Conservation (phyloP, 2,329 filamentous ascomycete genomes). For the Ceratocystis variospora region DNA sequence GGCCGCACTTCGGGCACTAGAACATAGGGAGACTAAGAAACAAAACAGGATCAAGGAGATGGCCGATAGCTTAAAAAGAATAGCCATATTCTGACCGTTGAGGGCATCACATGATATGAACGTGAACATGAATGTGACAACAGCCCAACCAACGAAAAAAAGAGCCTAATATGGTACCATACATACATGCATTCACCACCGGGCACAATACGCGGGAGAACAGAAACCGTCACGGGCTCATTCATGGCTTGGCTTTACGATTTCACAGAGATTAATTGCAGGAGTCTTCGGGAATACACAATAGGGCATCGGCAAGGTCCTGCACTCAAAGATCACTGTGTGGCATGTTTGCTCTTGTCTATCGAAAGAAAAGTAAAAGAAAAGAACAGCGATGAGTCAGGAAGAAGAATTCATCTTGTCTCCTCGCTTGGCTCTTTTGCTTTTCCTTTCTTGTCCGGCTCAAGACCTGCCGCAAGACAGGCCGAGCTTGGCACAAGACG, state of each 20-base stretch:
- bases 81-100: too few species aligned
- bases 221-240: too few species aligned
- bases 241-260: background rate
- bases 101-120: too few species aligned
- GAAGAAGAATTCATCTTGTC: background rate
- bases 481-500: constrained; percentile 19
- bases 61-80: too few species aligned
- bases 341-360: constrained; percentile 16
- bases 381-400: background rate
- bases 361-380: constrained; percentile 1
- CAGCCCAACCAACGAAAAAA: background rate
- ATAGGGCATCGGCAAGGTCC: constrained; percentile 15
- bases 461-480: constrained; percentile 13
- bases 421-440: background rate
- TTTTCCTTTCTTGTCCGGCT: constrained; percentile 12
- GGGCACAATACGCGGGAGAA: too few species aligned
- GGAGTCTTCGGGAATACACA: constrained; percentile 12
- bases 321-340: constrained; percentile 20
- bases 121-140: background rate
- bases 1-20: too few species aligned
- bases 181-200: background rate
- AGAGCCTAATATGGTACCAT: background rate
- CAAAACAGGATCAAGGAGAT: too few species aligned
- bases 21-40: too few species aligned
- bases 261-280: constrained; percentile 20